Evolutionary conservation across 179 eudicot species (phyloP), one percentile per base, ranked within the genome.

Genomic region (Pouteria campechiana): DNA sequence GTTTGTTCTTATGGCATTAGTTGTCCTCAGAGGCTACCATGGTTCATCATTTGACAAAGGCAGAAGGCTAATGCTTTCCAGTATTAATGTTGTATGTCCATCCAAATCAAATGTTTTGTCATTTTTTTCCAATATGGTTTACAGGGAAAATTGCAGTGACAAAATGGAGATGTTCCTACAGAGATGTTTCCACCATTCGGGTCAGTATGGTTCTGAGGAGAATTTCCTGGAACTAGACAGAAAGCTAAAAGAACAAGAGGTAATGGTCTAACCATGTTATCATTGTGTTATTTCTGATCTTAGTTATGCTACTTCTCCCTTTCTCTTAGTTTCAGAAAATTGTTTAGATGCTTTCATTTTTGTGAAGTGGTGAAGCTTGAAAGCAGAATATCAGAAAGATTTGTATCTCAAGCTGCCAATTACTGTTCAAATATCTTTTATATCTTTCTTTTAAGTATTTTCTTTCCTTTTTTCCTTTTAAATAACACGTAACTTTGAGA

Each of bases 121-220:
- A 3, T 18, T 1, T 25, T 7, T 36, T 7, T 30, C 20, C 31
- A 25, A 34, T 14, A 17, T 41, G 13, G 23, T 18, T 48, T 61
- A 25, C 79, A 86, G 95, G 32, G 80, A 76, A 72, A 86, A 86
- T 32, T 86, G 95, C 52, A 88, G 44, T 13, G 89, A 86, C 37
- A 82, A 82, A 60, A 86, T 76, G 85, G 58, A 67, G 19, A 57
- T 60, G 25, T 86, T 82, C 58, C 50, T 86, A 33, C 28, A 60
- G 39, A 69, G 85, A 74, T 82, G 93, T 64, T 82, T 75, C 59
- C 79, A 82, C 69, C 88, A 79, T 25, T 73, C 76, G 31, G 93
- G 88, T 36, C 67, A 57, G 60, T 82, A 82, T 50, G 53, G 65
- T 56, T 75, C 83, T 9, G 83, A 70, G 69, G 68, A 48, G 29